Evolutionary conservation across 257 asterid genomes (phyloP), one percentile per base, ranked within the genome.

Genomic region (Solanum paucissectum): DNA sequence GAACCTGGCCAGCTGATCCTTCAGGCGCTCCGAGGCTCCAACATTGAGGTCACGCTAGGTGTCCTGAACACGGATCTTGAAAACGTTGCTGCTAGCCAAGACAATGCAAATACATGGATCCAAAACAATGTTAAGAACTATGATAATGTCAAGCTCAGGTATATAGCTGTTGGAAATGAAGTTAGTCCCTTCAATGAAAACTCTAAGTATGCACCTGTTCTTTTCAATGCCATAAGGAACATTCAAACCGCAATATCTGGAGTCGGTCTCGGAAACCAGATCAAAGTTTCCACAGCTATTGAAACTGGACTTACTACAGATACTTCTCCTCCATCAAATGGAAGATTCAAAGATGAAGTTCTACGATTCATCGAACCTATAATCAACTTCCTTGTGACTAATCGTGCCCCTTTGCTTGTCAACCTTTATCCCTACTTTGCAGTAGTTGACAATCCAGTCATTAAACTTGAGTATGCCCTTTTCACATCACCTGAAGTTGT

Each of bases 101-200:
- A 60, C 33, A 92, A 92, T 68, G 97, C 96, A 27, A 86, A 93
- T 71, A 34, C 64, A 4, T 95, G 95, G 97, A 92, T 94, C 79
- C 93, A 89, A 87, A 89, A 88, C 91, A 93, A 95, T 37, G 92
- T 93, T 2, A 36, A 69, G 29, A 95, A 92, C 93, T 89, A 89
- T 33, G 87, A 84, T 7, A 86, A 88, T 58, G 94, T 93, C 9
- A 84, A 77, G 5, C 90, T 93, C 88, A 76, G 87, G 21, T 93
- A 94, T 90, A 93, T 94, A 5, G 93, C 92, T 0, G 95, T 93
- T 16, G 96, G 96, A 23, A 94, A 94, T 42, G 95, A 94, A 90
- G 90, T 89, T 23, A 90, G 91, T 42, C 92, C 93, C 4, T 7
- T 87, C 12, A 90, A 64, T 36, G 91, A 87, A 77, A 90, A 90